Evolutionary conservation across 2,329 filamentous ascomycete genomes (phyloP).

Genomic region (Neurospora sp.): DNA sequence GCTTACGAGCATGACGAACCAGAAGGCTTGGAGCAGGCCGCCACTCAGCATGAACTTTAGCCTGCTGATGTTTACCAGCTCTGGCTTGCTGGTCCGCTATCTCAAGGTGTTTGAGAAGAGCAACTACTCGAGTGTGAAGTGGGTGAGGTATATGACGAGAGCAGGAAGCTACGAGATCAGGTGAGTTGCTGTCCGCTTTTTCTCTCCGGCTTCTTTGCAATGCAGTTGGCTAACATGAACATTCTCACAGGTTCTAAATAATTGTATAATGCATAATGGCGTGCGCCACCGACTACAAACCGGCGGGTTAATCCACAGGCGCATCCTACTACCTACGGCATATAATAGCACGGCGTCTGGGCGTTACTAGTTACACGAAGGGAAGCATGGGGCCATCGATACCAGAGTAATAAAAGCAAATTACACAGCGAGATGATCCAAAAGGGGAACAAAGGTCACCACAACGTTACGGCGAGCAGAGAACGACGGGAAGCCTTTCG

Average conservation of each 20-base stretch:
- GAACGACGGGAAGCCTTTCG: not conserved
- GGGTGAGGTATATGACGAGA: constrained; percentile 98
- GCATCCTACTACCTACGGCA: not conserved
- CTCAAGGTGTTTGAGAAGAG: constrained; percentile 99
- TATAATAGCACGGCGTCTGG: not conserved
- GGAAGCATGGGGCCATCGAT: not conserved
- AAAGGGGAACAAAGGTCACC: not conserved
- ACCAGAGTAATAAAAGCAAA: not conserved
- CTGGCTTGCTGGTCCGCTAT: constrained; percentile 82
- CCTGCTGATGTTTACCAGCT: constrained; percentile 96
- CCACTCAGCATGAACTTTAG: constrained; percentile 88
- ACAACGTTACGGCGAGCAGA: not conserved
- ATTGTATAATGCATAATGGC: not conserved
- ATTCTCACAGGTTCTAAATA: constrained; percentile 2
- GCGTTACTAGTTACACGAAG: not conserved
- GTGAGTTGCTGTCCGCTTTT: constrained; percentile 7
- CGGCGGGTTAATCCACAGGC: not conserved
- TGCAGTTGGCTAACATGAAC: not conserved
- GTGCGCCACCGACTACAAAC: not conserved
- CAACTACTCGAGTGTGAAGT: constrained; percentile 98
- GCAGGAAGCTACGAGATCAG: constrained; percentile 92
- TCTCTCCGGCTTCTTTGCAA: not conserved
- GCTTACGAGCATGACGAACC: constrained; percentile 93
- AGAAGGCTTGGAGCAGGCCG: constrained; percentile 92
- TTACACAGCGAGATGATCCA: not conserved